These are phyloP conservation scores for Barnettozyma sucrosica DNA, from an alignment of 805 yeast species.

Conservation along the genomic window DNA sequence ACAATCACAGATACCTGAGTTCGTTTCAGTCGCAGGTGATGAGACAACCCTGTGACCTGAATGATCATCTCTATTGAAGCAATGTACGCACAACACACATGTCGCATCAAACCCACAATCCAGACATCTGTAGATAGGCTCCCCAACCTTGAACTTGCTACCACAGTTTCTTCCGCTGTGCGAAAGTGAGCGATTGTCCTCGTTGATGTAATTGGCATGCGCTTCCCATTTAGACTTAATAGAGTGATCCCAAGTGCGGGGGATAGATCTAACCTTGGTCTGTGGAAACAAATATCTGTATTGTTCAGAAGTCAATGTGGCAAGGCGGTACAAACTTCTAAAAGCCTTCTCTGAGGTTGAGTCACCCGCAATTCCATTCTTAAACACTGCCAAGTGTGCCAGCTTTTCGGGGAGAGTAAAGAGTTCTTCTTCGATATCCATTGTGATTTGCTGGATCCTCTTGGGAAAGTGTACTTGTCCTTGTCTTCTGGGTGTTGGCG, in stretches of 20 bases:
- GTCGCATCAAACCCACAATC: slow-evolving; percentile 77
- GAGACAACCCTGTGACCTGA: slow-evolving; percentile 52
- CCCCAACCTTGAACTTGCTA: slow-evolving; percentile 51
- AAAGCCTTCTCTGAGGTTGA: not conserved
- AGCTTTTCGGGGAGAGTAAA: not conserved
- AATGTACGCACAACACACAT: slow-evolving; percentile 68
- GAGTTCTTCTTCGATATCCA: not conserved
- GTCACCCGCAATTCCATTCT: not conserved
- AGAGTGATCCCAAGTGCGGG: not conserved
- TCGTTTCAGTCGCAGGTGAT: slow-evolving; percentile 29
- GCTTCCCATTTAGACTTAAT: not conserved
- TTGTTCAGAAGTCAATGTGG: not conserved
- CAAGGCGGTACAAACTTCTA: slow-evolving; percentile 5
- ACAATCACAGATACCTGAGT: slow-evolving; percentile 55
- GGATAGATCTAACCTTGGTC: not conserved
- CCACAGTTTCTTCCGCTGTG: slow-evolving; percentile 69
- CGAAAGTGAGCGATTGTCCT: slow-evolving; percentile 3
- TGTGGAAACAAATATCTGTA: slow-evolving; percentile 4
- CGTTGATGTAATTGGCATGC: not conserved
- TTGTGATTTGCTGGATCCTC: not conserved
- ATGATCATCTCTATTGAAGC: slow-evolving; percentile 70
- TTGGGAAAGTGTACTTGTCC: too few relatives aligned
- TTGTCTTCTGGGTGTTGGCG: not conserved
- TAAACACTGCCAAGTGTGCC: not conserved
- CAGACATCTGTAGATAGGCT: slow-evolving; percentile 64